These are phyloP conservation scores for Pichia sp. DNA, from an alignment of 1,139 yeast species.

Conservation along the genomic window DNA sequence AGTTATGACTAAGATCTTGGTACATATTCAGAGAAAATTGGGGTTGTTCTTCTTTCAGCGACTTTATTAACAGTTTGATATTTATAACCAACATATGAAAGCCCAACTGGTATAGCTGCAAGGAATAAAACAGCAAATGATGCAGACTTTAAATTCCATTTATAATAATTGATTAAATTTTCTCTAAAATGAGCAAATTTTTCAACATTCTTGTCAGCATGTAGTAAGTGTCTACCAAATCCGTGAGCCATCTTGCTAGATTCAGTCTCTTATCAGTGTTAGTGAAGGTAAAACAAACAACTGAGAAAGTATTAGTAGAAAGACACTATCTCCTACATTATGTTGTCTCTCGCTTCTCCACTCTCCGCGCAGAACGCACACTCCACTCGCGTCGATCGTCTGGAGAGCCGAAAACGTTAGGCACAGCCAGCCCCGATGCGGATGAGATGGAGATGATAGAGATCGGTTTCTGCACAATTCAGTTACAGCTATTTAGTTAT, in stretches of 20 bases:
- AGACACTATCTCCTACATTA: too few species aligned
- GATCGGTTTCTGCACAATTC: too few species aligned
- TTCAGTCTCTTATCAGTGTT: not conserved
- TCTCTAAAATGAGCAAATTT: slow-evolving; percentile 29
- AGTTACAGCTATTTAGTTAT: too few species aligned
- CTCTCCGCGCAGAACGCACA: too few species aligned
- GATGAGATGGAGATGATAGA: too few species aligned
- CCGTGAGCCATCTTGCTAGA: slow-evolving; percentile 26
- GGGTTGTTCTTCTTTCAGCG: slow-evolving; percentile 26
- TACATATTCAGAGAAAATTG: slow-evolving; percentile 26
- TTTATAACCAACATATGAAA: slow-evolving; percentile 28
- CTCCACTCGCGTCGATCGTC: too few species aligned
- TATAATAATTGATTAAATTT: slow-evolving; percentile 28
- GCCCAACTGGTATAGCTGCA: slow-evolving; percentile 29
- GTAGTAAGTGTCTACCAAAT: slow-evolving; percentile 28
- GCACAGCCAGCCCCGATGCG: too few species aligned
- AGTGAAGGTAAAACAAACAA: too few species aligned
- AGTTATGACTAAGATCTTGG: slow-evolving; percentile 26
- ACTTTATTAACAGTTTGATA: slow-evolving; percentile 23
- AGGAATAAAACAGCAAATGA: slow-evolving; percentile 27
- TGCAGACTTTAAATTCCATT: slow-evolving; percentile 29
- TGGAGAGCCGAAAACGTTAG: too few species aligned
- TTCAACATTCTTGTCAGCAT: slow-evolving; percentile 27
- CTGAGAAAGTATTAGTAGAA: too few species aligned
- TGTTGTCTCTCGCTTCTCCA: too few species aligned